Evolutionary conservation across 2,329 filamentous ascomycete species (phyloP), one percentile per base, ranked within the genome.

Genomic region (Aureobasidium namibiae): DNA sequence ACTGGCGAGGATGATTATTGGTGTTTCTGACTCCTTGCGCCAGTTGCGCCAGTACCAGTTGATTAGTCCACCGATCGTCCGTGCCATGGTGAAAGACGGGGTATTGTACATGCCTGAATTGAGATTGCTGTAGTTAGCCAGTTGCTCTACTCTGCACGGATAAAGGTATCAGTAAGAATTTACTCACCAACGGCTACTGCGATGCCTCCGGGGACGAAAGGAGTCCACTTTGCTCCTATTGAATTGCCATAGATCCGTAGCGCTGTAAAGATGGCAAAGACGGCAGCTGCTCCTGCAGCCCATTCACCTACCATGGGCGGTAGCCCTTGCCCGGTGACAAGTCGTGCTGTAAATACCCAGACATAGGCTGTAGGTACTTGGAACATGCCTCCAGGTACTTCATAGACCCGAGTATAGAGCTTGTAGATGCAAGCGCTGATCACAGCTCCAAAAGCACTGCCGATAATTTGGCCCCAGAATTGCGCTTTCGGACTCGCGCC

Each of bases 381-480:
- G 71, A 99, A 97, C 56, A 96, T 77, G 10, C 90, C 86, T 0
- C 92, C 90, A 0, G 94, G 94, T 6, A 99, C 88, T 39, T 85
- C 79, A 68, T 99, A 99, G 1, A 96, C 92, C 34, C 82, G 86
- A 2, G 91, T 92, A 69, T 99, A 99, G 14, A 97, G 77, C 61
- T 86, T 86, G 72, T 99, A 99, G 2, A 97, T 87, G 3, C 88
- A 82, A 0, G 92, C 91, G 61, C 88, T 92, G 6, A 95, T 81
- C 11, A 97, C 80, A 0, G 94, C 92, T 1, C 94, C 94, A 2
- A 89, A 85, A 0, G 89, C 87, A 36, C 88, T 90, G 4, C 94
- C 94, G 56, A 99, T 92, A 21, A 97, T 83, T 70, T 99, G 94
- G 0, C 94, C 94, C 80, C 90, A 96, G 71, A 99, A 99, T 68